Conservation (phyloP, 345 rosid species). For the Reutealis trisperma region DNA sequence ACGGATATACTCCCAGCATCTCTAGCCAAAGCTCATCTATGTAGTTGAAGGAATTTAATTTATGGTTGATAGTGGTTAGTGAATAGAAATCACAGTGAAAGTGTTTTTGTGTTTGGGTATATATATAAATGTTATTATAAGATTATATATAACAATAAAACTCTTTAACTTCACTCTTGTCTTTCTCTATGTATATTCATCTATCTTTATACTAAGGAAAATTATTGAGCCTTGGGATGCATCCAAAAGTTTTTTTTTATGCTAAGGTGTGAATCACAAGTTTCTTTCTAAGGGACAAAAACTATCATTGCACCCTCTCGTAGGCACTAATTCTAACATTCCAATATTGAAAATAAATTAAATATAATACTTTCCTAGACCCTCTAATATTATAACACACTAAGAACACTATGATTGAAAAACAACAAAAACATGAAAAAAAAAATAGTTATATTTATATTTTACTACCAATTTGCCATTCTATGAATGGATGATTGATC, state of each 20-base stretch:
- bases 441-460: neutral
- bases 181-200: neutral
- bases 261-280: slow-evolving; percentile 52
- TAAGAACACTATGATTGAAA: slow-evolving; percentile 28
- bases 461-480: slow-evolving; percentile 28
- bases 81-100: slow-evolving; percentile 8
- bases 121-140: neutral
- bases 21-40: neutral
- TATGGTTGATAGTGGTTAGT: slow-evolving; percentile 26
- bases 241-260: neutral
- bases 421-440: slow-evolving; percentile 7
- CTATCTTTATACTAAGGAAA: neutral
- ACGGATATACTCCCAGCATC: too few relatives aligned
- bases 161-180: slow-evolving; percentile 48
- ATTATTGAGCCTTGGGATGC: too few relatives aligned
- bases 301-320: slow-evolving; percentile 46
- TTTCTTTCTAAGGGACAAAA: slow-evolving; percentile 41
- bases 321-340: slow-evolving; percentile 33
- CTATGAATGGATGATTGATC: slow-evolving; percentile 51
- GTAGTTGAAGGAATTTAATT: slow-evolving; percentile 15
- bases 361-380: slow-evolving; percentile 24
- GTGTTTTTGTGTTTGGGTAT: too few relatives aligned
- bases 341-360: slow-evolving; percentile 7
- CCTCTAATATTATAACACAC: slow-evolving; percentile 12
- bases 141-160: neutral